phyloP scores from a whole-genome alignment of 2,329 filamentous ascomycete genomes.

The Alternaria alternata region DNA sequence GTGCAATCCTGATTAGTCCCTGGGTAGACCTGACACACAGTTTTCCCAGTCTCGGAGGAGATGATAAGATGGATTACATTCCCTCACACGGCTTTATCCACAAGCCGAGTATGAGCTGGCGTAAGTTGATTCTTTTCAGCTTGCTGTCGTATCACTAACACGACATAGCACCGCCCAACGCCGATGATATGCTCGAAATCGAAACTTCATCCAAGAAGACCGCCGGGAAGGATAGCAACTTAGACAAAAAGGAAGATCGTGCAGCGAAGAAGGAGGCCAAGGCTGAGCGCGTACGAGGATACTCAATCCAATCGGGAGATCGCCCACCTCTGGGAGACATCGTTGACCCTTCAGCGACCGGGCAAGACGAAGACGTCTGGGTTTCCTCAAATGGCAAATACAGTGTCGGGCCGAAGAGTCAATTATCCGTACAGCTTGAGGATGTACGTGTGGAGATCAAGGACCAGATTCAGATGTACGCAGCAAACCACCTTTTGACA shows the following conservation, averaged over 20 bases:
- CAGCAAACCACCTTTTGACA: conserved; percentile 82
- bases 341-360: conserved; percentile 13
- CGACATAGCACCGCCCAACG: conserved; percentile 72
- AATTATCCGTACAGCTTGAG: conserved; percentile 71
- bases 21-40: conserved; percentile 97
- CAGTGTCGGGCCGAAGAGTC: conserved; percentile 43
- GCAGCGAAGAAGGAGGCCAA: conserved; percentile 47
- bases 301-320: conserved; percentile 37
- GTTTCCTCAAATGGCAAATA: conserved; percentile 48
- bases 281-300: conserved; percentile 47
- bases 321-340: conserved; percentile 23
- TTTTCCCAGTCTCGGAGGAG: conserved; percentile 83
- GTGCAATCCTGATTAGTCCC: conserved; percentile 88
- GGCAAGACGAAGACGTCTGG: conserved; percentile 25
- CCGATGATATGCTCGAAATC: conserved; percentile 71
- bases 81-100: conserved; percentile 88
- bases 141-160: conserved; percentile 8
- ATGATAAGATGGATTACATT: conserved; percentile 84
- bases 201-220: conserved; percentile 36
- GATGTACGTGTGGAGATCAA: conserved; percentile 74
- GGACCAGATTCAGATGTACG: conserved; percentile 90
- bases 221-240: conserved; percentile 14
- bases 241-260: conserved; percentile 33
- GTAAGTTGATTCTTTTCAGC: conserved; percentile 23
- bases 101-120: conserved; percentile 89